Percentiles rank a stretch among this genome's conserved stretches.
These are phyloP conservation scores for Beauveria varroae DNA, from an alignment of 2,329 filamentous ascomycete species.

Conservation along the genomic window DNA sequence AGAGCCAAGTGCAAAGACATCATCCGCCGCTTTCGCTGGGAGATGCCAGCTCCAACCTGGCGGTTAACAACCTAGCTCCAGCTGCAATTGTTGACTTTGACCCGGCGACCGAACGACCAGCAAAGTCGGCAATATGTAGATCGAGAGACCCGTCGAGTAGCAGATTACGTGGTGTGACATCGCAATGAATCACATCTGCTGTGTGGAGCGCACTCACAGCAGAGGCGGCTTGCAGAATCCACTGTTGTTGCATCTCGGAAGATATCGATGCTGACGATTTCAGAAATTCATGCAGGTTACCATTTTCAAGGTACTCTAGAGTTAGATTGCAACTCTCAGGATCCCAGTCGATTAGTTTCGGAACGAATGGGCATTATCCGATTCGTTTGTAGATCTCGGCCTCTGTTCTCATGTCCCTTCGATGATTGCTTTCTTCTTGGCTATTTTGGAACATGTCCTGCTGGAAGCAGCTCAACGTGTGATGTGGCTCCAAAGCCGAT, in stretches of 20 bases:
- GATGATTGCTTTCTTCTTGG: constrained; percentile 9
- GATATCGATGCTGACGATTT: constrained; percentile 1
- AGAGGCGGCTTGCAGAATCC: constrained; percentile 26
- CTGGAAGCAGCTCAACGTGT: constrained; percentile 17
- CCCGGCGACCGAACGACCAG: constrained; percentile 24
- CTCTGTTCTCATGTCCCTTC: constrained; percentile 17
- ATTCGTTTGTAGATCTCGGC: constrained; percentile 19
- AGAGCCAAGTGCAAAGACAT: constrained; percentile 28
- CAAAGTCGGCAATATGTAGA: constrained; percentile 30
- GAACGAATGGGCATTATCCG: constrained; percentile 16
- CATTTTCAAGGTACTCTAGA: constrained; percentile 20
- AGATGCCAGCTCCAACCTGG: constrained; percentile 19
- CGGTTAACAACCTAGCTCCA: constrained; percentile 17
- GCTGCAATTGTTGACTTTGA: constrained; percentile 17
- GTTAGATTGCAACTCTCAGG: constrained; percentile 18
- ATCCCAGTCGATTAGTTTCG: constrained; percentile 18
- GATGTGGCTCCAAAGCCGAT: constrained; percentile 15
- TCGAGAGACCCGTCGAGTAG: constrained; percentile 26
- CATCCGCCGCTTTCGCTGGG: constrained; percentile 18
- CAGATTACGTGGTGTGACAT: constrained; percentile 31
- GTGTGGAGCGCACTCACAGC: constrained; percentile 27
- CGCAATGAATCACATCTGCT: constrained; percentile 30
- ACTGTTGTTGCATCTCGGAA: constrained; percentile 17
- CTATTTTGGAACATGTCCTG: constrained; percentile 17
- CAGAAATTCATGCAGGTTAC: constrained; percentile 19